Conservation (phyloP, 139 green algal species). For the Desmodesmus armatus region DNA sequence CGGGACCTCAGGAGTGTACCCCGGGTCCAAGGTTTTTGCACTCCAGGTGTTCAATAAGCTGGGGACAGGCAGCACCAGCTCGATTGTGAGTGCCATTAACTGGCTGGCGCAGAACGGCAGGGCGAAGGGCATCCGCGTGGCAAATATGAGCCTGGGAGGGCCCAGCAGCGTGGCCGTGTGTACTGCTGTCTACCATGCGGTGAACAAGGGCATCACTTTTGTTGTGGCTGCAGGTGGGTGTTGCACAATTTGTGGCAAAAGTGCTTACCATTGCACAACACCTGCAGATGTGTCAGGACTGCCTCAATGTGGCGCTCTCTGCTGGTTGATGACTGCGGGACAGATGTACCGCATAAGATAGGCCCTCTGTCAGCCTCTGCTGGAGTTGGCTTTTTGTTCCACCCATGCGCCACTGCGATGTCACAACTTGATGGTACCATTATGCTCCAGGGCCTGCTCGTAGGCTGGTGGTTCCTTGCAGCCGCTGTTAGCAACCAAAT, state of each 20-base stretch:
- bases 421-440: no score
- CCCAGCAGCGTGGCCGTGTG: constrained; percentile 33
- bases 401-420: no score
- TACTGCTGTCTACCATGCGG: constrained; percentile 13
- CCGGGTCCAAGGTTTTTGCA: constrained; percentile 40
- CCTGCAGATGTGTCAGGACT: background rate
- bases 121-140: constrained; percentile 31
- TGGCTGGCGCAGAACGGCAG: constrained; percentile 33
- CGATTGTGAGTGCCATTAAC: constrained; percentile 42
- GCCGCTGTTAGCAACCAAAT: no score
- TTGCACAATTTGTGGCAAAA: background rate
- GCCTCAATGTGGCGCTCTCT: background rate
- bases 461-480: no score
- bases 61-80: constrained; percentile 41
- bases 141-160: constrained; percentile 46
- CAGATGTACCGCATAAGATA: no score
- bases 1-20: constrained; percentile 29
- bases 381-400: no score
- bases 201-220: constrained; percentile 38
- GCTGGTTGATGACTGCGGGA: background rate
- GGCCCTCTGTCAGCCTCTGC: no score
- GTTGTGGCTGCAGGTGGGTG: constrained; percentile 40
- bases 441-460: no score
- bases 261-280: background rate
- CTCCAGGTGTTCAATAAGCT: constrained; percentile 46